A percentile compares a stretch with the other conserved stretches of the same genome.
Evolutionary conservation across 176 grass and related monocot species (phyloP).

Genomic region (Cenchrus fungigraminus): DNA sequence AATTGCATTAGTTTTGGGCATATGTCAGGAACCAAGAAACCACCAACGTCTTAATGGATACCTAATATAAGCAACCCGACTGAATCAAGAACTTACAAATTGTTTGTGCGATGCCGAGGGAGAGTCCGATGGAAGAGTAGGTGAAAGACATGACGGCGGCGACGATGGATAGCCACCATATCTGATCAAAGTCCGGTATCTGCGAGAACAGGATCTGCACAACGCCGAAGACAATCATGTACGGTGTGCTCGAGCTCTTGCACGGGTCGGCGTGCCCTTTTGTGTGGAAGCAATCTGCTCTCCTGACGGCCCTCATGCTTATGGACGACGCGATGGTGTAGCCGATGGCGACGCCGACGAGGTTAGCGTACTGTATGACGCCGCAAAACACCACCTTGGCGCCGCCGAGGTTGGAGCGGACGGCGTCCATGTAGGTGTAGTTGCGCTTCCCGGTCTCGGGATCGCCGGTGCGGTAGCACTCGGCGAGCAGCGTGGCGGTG

Average conservation of each 20-base stretch:
- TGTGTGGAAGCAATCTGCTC: conserved; percentile 39
- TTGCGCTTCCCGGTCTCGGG: conserved; percentile 68
- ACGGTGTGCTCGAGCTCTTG: conserved; percentile 44
- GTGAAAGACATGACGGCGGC: conserved; percentile 60
- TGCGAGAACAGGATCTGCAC: conserved; percentile 56
- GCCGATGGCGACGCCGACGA: conserved; percentile 48
- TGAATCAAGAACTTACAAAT: conserved; percentile 20
- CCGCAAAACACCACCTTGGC: conserved; percentile 45
- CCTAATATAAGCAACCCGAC: not conserved
- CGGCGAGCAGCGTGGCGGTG: conserved; percentile 75
- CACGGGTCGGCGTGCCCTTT: conserved; percentile 18
- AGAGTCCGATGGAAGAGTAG: conserved; percentile 45
- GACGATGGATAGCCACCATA: conserved; percentile 51
- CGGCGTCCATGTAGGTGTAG: conserved; percentile 97
- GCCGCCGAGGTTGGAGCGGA: conserved; percentile 73
- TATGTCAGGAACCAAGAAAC: not conserved
- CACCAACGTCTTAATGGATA: not conserved
- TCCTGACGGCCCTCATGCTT: conserved; percentile 52
- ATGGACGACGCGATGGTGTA: conserved; percentile 56
- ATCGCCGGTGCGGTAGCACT: conserved; percentile 83
- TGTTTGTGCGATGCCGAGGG: conserved; percentile 42
- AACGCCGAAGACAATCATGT: conserved; percentile 55
- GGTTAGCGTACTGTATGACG: conserved; percentile 58
- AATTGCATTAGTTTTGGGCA: not conserved
- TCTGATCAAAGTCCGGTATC: conserved; percentile 52